A percentile compares a stretch with the other conserved stretches of the same genome.
These are phyloP conservation scores for Teunomyces panamensis DNA, from an alignment of 805 yeast species.

Conservation along the genomic window DNA sequence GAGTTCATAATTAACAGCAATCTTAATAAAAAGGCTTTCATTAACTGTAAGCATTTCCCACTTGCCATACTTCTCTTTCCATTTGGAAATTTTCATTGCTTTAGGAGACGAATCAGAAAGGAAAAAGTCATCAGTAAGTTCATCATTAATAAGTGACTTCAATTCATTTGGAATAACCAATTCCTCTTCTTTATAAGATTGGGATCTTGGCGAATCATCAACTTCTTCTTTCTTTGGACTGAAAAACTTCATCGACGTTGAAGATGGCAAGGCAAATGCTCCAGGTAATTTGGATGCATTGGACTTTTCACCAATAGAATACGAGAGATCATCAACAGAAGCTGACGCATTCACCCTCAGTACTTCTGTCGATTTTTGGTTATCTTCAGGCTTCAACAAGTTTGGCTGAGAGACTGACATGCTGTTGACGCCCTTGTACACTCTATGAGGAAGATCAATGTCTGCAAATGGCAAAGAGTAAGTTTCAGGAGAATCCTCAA, in stretches of 20 bases:
- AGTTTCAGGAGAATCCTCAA: not conserved
- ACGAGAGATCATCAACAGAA: not conserved
- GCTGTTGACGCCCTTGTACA: not conserved
- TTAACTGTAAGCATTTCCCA: conserved; percentile 43
- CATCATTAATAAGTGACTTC: conserved; percentile 37
- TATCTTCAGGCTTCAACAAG: not conserved
- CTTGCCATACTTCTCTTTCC: conserved; percentile 41
- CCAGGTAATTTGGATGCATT: conserved; percentile 24
- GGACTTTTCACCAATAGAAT: conserved; percentile 13
- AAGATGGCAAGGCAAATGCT: conserved; percentile 46
- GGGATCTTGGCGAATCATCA: not conserved
- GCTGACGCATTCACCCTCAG: not conserved
- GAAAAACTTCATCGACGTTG: conserved; percentile 40
- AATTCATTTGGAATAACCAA: conserved; percentile 35
- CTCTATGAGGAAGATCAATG: conserved; percentile 2
- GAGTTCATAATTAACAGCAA: conserved; percentile 36
- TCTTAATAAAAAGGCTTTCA: conserved; percentile 35
- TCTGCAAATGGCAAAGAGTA: not conserved
- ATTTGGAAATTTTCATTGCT: conserved; percentile 38
- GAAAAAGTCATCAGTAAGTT: conserved; percentile 35
- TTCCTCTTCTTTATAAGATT: conserved; percentile 12
- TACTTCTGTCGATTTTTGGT: conserved; percentile 4
- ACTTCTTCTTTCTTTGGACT: conserved; percentile 17
- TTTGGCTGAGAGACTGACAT: conserved; percentile 2
- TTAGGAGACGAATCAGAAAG: conserved; percentile 33